These are phyloP conservation scores for Beauveria sp. DNA, from an alignment of 2,329 filamentous ascomycete genomes.

Conservation along the genomic window DNA sequence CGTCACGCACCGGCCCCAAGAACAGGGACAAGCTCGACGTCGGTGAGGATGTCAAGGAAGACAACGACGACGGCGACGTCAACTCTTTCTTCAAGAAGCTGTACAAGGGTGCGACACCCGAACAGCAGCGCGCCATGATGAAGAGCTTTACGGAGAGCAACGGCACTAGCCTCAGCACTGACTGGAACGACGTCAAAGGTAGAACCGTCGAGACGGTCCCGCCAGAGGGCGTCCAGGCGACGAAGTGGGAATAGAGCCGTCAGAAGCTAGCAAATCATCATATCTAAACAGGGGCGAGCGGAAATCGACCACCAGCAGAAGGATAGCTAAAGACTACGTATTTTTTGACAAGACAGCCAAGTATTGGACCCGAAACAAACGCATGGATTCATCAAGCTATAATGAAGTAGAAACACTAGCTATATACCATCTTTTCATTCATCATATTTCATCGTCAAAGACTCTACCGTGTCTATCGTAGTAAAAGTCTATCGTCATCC, in stretches of 20 bases:
- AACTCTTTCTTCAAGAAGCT: slow-evolving; percentile 86
- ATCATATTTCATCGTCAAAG: neutral
- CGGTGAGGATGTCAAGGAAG: slow-evolving; percentile 39
- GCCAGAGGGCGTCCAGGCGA: slow-evolving; percentile 70
- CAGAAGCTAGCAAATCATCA: neutral
- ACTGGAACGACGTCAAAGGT: slow-evolving; percentile 75
- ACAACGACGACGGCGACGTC: slow-evolving; percentile 54
- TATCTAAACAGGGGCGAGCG: neutral
- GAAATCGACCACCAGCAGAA: neutral
- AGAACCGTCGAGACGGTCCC: slow-evolving; percentile 64
- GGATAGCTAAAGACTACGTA: neutral
- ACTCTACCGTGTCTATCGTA: neutral
- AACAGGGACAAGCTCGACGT: slow-evolving; percentile 77
- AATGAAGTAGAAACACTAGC: neutral
- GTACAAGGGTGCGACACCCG: slow-evolving; percentile 67
- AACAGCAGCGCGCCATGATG: slow-evolving; percentile 90
- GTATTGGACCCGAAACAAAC: neutral
- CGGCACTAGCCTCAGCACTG: slow-evolving; percentile 84
- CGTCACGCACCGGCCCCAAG: slow-evolving; percentile 73
- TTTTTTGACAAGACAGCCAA: too few species aligned
- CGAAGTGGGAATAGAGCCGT: slow-evolving; percentile 48
- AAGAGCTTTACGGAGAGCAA: slow-evolving; percentile 95
- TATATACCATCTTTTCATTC: neutral
- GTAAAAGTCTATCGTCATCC: neutral
- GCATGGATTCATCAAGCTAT: neutral